Evolutionary conservation across 768 basidiomycete species (phyloP), one percentile per base, ranked within the genome.

Genomic region (Daedalea quercina): DNA sequence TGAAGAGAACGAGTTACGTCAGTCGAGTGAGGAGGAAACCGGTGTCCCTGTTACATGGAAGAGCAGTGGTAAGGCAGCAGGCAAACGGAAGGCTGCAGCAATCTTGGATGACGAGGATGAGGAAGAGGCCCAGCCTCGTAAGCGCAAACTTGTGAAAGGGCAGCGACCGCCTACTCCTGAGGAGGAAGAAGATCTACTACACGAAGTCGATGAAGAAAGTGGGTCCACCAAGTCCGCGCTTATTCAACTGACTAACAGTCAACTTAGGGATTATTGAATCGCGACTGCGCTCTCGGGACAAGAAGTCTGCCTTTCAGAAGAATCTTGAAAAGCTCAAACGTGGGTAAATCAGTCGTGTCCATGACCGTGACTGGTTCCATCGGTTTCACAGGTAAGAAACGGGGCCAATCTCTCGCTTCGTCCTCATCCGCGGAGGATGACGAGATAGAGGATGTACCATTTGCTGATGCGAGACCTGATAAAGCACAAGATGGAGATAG

Each of bases 321-420:
- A 84, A 78, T 54, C 65, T 90, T 13, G 82, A 86, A 55, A 82
- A 74, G 55, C 60, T 90, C 48, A 87, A 80, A 68, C 73, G 88
- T 91, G 54, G 48, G 76, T 65, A 11, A 48, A 31, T 49, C 7
- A 23, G 33, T 25, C 19, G 1, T 35, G 4, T 43, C 12, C 41
- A 49, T 52, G 3, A n/a, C 31, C 19, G 17, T 28, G 8, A 47
- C 20, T 19, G 23, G 34, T 50, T 20, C 12, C n/a, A 50, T 9
- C n/a, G 24, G 9, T 28, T 20, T 17, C 20, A 2, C 58, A 76
- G 74, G 73, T 55, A 75, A 71, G 68, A 77, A 77, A 65, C 70
- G 74, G 50, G 70, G 74, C 15, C 62, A 71, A 44, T 51, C 63
- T 9, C 54, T 57, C 6, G 55, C 49, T 12, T 62, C 65, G 17